Percentiles rank a stretch among this genome's conserved stretches.
phyloP scores from a whole-genome alignment of 345 rosid genomes.

The Odontarrhena argentea region DNA sequence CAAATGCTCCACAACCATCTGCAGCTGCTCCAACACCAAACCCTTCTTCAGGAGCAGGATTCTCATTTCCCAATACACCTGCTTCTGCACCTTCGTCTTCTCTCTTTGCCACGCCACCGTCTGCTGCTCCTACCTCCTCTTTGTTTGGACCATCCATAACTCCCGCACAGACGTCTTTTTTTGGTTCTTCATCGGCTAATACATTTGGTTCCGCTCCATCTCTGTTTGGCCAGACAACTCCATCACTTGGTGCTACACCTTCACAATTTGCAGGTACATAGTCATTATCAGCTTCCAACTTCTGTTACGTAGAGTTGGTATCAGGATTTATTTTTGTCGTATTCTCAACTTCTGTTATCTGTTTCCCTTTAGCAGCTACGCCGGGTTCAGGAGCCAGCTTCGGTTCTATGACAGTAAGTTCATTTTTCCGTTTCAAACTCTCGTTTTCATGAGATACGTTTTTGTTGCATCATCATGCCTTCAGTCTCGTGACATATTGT shows the following conservation, averaged over 20 bases:
- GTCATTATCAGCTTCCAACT: slow-evolving; percentile 14
- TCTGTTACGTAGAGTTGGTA: slow-evolving; percentile 1
- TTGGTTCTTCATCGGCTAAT: slow-evolving; percentile 67
- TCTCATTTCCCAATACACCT: slow-evolving; percentile 70
- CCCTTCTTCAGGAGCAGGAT: slow-evolving; percentile 67
- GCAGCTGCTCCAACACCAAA: slow-evolving; percentile 46
- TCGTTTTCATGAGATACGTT: slow-evolving; percentile 19
- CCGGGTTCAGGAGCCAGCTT: slow-evolving; percentile 85
- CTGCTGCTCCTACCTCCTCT: slow-evolving; percentile 63
- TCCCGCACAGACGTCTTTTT: slow-evolving; percentile 48
- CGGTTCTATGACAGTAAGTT: slow-evolving; percentile 73
- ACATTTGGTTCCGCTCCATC: slow-evolving; percentile 56
- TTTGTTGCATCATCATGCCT: slow-evolving; percentile 4
- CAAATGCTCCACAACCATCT: slow-evolving; percentile 54
- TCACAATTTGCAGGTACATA: slow-evolving; percentile 31
- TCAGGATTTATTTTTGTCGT: slow-evolving; percentile 8
- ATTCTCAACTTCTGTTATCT: slow-evolving; percentile 13
- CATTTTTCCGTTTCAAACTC: not conserved
- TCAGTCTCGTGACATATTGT: slow-evolving; percentile 9
- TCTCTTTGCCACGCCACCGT: slow-evolving; percentile 68
- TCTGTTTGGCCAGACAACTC: slow-evolving; percentile 48
- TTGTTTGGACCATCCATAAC: slow-evolving; percentile 59
- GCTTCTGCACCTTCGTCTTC: slow-evolving; percentile 63
- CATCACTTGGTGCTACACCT: slow-evolving; percentile 69
- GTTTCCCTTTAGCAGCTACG: slow-evolving; percentile 54